These are phyloP conservation scores for Didymella pinodella DNA, from an alignment of 2,329 filamentous ascomycete genomes.

Conservation along the genomic window DNA sequence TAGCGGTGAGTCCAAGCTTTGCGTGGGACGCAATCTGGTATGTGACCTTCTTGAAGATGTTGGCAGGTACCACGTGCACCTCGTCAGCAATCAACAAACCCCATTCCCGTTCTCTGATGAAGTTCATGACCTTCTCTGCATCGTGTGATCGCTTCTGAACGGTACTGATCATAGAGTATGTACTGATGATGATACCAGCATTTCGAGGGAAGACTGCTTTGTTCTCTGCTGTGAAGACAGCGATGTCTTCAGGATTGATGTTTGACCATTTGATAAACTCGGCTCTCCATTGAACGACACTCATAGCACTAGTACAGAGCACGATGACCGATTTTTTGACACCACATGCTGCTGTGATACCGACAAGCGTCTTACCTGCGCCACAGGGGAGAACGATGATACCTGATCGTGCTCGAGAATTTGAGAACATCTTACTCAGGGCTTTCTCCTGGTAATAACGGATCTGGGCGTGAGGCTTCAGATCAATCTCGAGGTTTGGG, in stretches of 20 bases:
- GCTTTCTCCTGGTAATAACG: slow-evolving; percentile 97
- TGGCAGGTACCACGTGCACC: slow-evolving; percentile 95
- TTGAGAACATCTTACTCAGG: slow-evolving; percentile 99
- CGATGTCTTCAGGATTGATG: slow-evolving; percentile 90
- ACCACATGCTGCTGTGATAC: slow-evolving; percentile 97
- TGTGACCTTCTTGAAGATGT: slow-evolving; percentile 95
- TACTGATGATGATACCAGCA: slow-evolving; percentile 95
- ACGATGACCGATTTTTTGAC: slow-evolving; percentile 97
- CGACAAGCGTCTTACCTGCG: slow-evolving; percentile 95
- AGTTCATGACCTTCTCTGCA: slow-evolving; percentile 97
- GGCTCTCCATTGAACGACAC: slow-evolving; percentile 93
- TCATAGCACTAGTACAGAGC: slow-evolving; percentile 97
- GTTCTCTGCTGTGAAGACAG: slow-evolving; percentile 92
- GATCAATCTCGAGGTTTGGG: slow-evolving; percentile 89
- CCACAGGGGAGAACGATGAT: slow-evolving; percentile 97
- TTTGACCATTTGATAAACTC: slow-evolving; percentile 99
- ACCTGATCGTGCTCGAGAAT: slow-evolving; percentile 94
- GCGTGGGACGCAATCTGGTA: slow-evolving; percentile 93
- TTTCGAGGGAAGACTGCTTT: slow-evolving; percentile 86
- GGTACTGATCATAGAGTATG: slow-evolving; percentile 98
- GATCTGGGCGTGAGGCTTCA: slow-evolving; percentile 88
- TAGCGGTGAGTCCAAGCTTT: slow-evolving; percentile 93
- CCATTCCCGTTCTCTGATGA: slow-evolving; percentile 89
- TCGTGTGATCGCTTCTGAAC: slow-evolving; percentile 88
- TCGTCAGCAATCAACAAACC: slow-evolving; percentile 96